These are phyloP conservation scores for Gamsiella multidivaricata DNA, from an alignment of 192 early-diverging fungal genomes.

Conservation along the genomic window DNA sequence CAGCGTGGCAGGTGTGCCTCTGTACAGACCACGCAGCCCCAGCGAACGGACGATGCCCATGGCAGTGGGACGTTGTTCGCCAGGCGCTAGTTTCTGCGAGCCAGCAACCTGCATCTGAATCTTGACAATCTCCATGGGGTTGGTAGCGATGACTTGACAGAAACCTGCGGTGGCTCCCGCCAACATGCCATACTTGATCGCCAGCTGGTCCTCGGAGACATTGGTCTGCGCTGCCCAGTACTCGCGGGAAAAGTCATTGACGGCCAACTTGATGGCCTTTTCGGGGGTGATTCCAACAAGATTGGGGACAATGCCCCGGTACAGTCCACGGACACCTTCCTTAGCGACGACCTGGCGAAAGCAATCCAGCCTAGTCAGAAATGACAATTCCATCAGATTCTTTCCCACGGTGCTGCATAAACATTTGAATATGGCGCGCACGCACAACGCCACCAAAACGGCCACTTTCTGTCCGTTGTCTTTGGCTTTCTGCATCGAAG, in stretches of 20 bases:
- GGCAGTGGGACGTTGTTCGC: slow-evolving; percentile 37
- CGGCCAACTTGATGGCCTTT: slow-evolving; percentile 70
- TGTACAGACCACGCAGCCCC: slow-evolving; percentile 60
- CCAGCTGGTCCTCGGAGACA: slow-evolving; percentile 49
- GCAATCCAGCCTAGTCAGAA: slow-evolving; percentile 40
- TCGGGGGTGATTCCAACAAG: slow-evolving; percentile 65
- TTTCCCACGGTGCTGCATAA: not conserved
- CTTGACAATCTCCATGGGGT: slow-evolving; percentile 71
- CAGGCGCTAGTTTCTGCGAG: slow-evolving; percentile 24
- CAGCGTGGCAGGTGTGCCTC: slow-evolving; percentile 57
- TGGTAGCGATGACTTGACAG: slow-evolving; percentile 68
- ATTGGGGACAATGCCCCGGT: slow-evolving; percentile 62
- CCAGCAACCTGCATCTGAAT: slow-evolving; percentile 65
- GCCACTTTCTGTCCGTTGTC: too few relatives aligned
- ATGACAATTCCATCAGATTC: not conserved
- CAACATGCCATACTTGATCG: slow-evolving; percentile 59
- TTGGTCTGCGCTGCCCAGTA: slow-evolving; percentile 48
- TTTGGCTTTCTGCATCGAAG: too few relatives aligned
- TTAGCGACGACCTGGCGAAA: slow-evolving; percentile 54
- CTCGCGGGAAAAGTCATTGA: slow-evolving; percentile 63
- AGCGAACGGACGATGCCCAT: slow-evolving; percentile 54
- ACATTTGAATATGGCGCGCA: too few relatives aligned
- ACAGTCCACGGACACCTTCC: slow-evolving; percentile 59
- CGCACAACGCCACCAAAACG: too few relatives aligned
- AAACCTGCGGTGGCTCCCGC: slow-evolving; percentile 63